Base-by-base conservation (phyloP, 148 eudicot species). In the Mesembryanthemum crystallinum region DNA sequence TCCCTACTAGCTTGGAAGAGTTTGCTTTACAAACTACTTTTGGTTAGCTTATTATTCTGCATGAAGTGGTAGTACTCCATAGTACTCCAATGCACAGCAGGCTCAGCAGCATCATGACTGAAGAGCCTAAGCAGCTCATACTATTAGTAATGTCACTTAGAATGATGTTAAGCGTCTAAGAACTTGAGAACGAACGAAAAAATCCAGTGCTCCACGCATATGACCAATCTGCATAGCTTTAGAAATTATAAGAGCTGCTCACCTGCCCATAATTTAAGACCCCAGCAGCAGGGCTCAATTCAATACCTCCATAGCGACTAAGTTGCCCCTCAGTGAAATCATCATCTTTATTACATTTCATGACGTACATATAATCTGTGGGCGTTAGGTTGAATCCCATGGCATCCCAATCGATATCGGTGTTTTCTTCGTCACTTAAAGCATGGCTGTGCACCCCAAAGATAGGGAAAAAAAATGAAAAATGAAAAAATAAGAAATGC, bases 291-390 rank as follows among this genome's bases (percentile, higher is more conserved):
- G 88, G 88, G 73, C 72, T 86, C n/a, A 86, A 61, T 72, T 82
- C 82, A 39, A 86, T 69, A 52, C 76, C 76, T 65, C 88, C 84
- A 69, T 64, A 86, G 35, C 60, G 86, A 54, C 52, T 51, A n/a
- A 86, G 84, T 43, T 79, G 78, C 4, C 99, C 98, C 47, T 87
- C 85, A 1, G 74, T 60, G 64, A 89, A 95, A 39, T 47, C 28
- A 23, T 83, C 86, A 20, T 86, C 87, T 55, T 64, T 29, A 5
- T 81, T 69, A 64, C 88, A 85, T 74, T 92, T 95, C 81, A 88
- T 87, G 35, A 54, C 55, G 68, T 90, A 95, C 97, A 95, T 95
- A 73, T 80, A 89, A 73, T 95, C 99, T 10, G 99, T 90, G 33
- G 82, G 87, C 54, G 76, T 82, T 11, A 92, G 73, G 59, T 88